Conservation (phyloP, 2,329 filamentous ascomycete genomes). For the Fusarium piperis region DNA sequence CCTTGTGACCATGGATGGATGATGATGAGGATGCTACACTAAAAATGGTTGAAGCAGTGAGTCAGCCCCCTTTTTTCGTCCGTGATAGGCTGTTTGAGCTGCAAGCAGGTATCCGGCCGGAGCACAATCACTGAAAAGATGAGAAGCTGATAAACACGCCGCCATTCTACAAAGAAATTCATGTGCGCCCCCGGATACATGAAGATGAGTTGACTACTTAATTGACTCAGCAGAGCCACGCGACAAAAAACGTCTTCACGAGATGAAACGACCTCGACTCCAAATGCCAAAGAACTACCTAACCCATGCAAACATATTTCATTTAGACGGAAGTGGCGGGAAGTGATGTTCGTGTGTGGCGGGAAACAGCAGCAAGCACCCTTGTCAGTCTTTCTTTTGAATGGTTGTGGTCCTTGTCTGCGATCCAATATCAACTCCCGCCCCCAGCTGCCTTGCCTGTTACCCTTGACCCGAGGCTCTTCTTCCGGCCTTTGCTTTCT, state of each 20-base stretch:
- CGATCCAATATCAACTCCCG: not conserved
- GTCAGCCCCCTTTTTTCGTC: not conserved
- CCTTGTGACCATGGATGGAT: not conserved
- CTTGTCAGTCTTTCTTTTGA: slow-evolving; percentile 14
- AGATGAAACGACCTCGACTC: not conserved
- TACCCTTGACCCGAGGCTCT: not conserved
- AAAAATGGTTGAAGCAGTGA: not conserved
- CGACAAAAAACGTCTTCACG: not conserved
- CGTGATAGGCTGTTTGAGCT: not conserved
- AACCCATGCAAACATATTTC: slow-evolving; percentile 5
- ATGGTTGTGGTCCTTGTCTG: slow-evolving; percentile 7
- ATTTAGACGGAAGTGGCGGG: slow-evolving; percentile 8
- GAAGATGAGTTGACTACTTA: not conserved
- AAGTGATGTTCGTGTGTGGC: slow-evolving; percentile 26
- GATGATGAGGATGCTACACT: not conserved
- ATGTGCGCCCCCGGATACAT: not conserved
- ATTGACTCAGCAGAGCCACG: not conserved
- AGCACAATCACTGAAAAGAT: not conserved
- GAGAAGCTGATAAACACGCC: not conserved
- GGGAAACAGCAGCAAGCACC: slow-evolving; percentile 35
- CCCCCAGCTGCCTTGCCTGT: not conserved
- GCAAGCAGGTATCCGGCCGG: not conserved
- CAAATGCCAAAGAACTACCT: not conserved
- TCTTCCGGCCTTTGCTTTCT: not conserved
- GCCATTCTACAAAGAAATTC: not conserved